Evolutionary conservation across 345 rosid species (phyloP).

Genomic region (Murraya koenigii): DNA sequence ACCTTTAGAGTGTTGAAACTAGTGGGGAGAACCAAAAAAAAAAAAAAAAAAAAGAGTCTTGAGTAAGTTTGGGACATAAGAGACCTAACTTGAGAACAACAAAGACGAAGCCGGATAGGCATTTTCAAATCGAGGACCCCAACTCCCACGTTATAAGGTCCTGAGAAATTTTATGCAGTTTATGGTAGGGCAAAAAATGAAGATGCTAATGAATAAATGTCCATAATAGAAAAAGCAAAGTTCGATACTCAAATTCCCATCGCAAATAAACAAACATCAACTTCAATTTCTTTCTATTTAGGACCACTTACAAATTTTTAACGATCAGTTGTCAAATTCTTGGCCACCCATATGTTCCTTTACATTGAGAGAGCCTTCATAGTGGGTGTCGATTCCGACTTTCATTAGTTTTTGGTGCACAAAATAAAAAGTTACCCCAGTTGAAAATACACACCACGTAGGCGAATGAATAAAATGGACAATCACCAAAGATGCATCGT

Average conservation of each 20-base stretch:
- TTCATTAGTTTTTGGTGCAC: neutral
- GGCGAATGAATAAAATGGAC: neutral
- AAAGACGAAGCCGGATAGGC: neutral
- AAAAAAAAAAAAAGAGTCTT: neutral
- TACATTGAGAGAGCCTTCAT: neutral
- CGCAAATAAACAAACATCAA: neutral
- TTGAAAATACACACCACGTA: neutral
- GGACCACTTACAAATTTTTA: conserved; percentile 1
- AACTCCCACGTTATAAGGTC: neutral
- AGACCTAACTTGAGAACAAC: neutral
- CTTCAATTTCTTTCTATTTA: neutral
- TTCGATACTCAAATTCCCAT: neutral
- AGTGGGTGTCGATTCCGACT: neutral
- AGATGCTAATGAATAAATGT: neutral
- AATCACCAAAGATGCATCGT: neutral
- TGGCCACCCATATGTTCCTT: neutral
- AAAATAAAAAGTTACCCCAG: neutral
- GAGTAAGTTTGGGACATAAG: neutral
- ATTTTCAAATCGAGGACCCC: neutral
- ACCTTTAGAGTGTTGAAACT: too few species aligned
- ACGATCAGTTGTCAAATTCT: neutral
- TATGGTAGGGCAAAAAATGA: neutral
- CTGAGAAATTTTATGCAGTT: neutral
- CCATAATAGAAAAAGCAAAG: neutral
- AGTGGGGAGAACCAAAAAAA: too few species aligned